These are phyloP conservation scores for Lotus japonicus DNA, from an alignment of 306 rosid genomes.

Conservation along the genomic window DNA sequence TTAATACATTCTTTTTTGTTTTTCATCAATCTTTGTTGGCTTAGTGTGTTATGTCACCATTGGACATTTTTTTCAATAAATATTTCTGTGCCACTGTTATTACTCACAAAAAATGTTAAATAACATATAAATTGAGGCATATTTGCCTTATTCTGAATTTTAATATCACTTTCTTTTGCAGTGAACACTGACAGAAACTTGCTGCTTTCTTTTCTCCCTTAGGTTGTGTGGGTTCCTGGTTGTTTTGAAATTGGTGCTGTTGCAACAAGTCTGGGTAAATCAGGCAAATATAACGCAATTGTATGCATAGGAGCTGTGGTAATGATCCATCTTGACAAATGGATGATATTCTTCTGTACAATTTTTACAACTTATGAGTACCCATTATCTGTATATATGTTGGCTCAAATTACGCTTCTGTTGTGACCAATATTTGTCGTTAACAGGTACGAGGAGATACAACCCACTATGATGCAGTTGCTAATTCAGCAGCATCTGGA, in stretches of 20 bases:
- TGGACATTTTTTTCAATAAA: not conserved
- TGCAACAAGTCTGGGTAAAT: constrained; percentile 69
- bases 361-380: not conserved
- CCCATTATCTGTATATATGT: not conserved
- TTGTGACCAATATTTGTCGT: constrained; percentile 14
- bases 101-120: not conserved
- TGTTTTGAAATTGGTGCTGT: constrained; percentile 82
- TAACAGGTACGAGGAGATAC: constrained; percentile 88
- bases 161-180: not conserved
- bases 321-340: constrained; percentile 24
- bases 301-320: constrained; percentile 98
- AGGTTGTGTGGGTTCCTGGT: constrained; percentile 99
- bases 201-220: constrained; percentile 21
- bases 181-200: constrained; percentile 12
- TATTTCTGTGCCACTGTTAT: not conserved
- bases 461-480: constrained; percentile 88
- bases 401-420: constrained; percentile 5
- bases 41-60: not conserved
- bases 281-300: constrained; percentile 70
- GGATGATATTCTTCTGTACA: not conserved
- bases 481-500: constrained; percentile 89
- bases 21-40: not conserved
- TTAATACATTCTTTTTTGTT: not conserved
- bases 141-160: constrained; percentile 11
- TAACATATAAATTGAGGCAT: not conserved